Evolutionary conservation across 2,329 filamentous ascomycete genomes (phyloP).

Genomic region (Talaromyces rugulosus): DNA sequence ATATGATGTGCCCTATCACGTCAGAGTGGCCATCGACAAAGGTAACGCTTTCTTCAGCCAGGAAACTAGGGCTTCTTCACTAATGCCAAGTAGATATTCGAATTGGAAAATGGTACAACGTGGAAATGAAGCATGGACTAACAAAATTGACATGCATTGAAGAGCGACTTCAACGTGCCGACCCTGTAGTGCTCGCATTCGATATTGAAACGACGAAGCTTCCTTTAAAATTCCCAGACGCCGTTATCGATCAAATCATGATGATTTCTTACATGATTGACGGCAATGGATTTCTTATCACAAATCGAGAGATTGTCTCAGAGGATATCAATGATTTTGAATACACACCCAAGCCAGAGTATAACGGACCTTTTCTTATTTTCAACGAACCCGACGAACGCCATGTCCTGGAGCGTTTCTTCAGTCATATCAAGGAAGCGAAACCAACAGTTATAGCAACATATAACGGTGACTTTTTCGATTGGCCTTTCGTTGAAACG

Average conservation of each 20-base stretch:
- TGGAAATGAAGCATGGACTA: slow-evolving; percentile 87
- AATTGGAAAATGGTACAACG: slow-evolving; percentile 94
- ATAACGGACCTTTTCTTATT: slow-evolving; percentile 90
- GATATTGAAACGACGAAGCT: slow-evolving; percentile 98
- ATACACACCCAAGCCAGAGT: slow-evolving; percentile 96
- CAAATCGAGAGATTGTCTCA: slow-evolving; percentile 94
- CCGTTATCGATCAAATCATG: slow-evolving; percentile 94
- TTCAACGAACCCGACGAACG: slow-evolving; percentile 98
- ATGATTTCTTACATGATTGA: slow-evolving; percentile 99
- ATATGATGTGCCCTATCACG: slow-evolving; percentile 98
- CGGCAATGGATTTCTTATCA: slow-evolving; percentile 94
- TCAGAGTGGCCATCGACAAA: slow-evolving; percentile 95
- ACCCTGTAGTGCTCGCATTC: slow-evolving; percentile 97
- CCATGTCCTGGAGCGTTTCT: slow-evolving; percentile 81
- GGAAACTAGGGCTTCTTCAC: slow-evolving; percentile 6
- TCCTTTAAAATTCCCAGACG: slow-evolving; percentile 93
- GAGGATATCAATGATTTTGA: slow-evolving; percentile 98
- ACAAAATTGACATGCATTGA: slow-evolving; percentile 81
- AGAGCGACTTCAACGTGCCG: slow-evolving; percentile 81
- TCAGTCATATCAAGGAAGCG: slow-evolving; percentile 90
- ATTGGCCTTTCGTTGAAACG: slow-evolving; percentile 98
- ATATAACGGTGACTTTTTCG: slow-evolving; percentile 99
- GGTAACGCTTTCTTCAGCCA: slow-evolving; percentile 43
- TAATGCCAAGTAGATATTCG: slow-evolving; percentile 66
- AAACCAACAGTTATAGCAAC: slow-evolving; percentile 95